Evolutionary conservation across 768 basidiomycete species (phyloP), one percentile per base, ranked within the genome.

Genomic region (Pleurotus platypus): DNA sequence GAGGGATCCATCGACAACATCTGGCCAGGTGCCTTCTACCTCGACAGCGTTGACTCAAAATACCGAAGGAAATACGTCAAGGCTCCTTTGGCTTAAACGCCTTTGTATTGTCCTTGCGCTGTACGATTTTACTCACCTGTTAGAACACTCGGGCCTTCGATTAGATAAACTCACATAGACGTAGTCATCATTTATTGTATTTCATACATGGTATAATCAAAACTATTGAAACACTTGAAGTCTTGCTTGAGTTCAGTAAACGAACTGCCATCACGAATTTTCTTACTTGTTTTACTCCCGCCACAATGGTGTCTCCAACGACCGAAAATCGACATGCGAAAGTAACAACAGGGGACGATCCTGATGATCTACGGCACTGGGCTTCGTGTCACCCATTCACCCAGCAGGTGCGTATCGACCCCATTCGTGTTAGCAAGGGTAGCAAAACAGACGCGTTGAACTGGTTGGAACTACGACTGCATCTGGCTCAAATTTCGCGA

Each of bases 1-100:
- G 79, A 83, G 50, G 97, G 97, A 46, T 86, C 85, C 20, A 71
- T 94, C 58, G 90, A 94, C 60, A 89, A 97, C 81, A 89, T 99
- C 71, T 94, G 92, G 90, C 87, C 90, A 3, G 94, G 94, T 46
- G 78, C 89, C 16, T 98, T 89, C 78, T 98, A 98, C 81, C 89
- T 99, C 62, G 87, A 88, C 61, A 82, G 79, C 67, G 87, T 96
- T 65, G 97, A 98, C 74, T 75, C 79, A 65, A 94, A 94, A 75
- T 94, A 87, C 84, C 80, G 97, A 65, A 83, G 97, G 69, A 93
- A 89, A 71, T 99, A 99, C 74, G 73, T 78, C 58, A 71, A 75
- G 42, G 77, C 79, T 22, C 78, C 78, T 30, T 38, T 71, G 16
- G 75, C 71, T 58, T 77, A 62, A 72, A 50, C 46, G 47, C 12